A percentile compares a stretch with the other conserved stretches of the same genome.
Conservation (phyloP, 1,139 yeast genomes). For the Yamadazyma mexicana region DNA sequence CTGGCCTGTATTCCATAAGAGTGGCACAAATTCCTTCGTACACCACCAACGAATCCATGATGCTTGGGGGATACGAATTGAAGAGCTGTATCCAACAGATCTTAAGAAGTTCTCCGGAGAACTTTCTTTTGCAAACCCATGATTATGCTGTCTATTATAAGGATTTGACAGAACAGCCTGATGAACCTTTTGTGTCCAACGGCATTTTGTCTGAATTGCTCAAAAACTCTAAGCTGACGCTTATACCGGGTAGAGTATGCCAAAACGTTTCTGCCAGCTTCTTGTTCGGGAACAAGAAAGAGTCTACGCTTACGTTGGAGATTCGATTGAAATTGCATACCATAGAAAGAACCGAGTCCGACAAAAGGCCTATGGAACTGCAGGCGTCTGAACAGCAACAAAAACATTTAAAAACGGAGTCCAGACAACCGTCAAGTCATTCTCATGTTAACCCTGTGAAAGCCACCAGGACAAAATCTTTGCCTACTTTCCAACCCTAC, state of each 20-base stretch:
- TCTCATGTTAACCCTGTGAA: constrained; percentile 26
- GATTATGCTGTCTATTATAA: constrained; percentile 74
- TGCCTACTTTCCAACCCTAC: constrained; percentile 54
- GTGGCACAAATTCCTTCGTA: constrained; percentile 36
- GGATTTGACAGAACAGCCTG: constrained; percentile 69
- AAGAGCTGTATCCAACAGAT: constrained; percentile 53
- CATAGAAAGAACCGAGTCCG: constrained; percentile 22
- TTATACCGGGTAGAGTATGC: constrained; percentile 72
- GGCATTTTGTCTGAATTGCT: constrained; percentile 57
- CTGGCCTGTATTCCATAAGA: constrained; percentile 43
- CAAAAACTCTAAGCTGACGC: constrained; percentile 25
- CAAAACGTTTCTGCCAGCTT: constrained; percentile 61
- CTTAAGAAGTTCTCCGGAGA: constrained; percentile 56
- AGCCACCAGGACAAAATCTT: constrained; percentile 66
- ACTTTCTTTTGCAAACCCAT: constrained; percentile 43
- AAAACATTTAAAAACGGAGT: background rate
- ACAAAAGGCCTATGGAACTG: constrained; percentile 9
- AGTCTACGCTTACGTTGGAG: constrained; percentile 58
- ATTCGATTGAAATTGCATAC: constrained; percentile 59
- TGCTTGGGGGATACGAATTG: constrained; percentile 59
- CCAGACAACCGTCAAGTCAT: too few species aligned
- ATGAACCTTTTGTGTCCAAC: constrained; percentile 75
- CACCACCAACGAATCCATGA: constrained; percentile 27
- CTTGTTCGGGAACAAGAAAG: constrained; percentile 45
- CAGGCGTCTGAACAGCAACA: constrained; percentile 6